phyloP scores from a whole-genome alignment of 257 asterid species.

The Solanum stenotomum region DNA sequence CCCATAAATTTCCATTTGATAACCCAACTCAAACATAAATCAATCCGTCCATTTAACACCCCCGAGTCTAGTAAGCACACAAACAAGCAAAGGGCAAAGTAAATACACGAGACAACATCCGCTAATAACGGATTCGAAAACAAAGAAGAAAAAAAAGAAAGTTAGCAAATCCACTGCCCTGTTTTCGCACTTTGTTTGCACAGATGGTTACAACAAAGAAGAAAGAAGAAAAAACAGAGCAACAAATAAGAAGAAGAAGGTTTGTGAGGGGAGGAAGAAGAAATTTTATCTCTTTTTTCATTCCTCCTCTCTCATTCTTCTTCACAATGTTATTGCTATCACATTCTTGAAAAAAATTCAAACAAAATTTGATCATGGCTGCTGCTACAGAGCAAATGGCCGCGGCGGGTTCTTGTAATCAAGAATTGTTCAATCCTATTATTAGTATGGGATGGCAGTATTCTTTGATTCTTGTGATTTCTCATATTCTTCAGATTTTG shows the following conservation, averaged over 20 bases:
- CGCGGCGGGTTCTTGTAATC: constrained; percentile 1
- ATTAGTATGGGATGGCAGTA: constrained; percentile 74
- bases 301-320: not conserved
- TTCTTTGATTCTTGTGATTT: constrained; percentile 80
- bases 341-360: not conserved
- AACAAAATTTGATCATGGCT: constrained; percentile 12
- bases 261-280: not conserved
- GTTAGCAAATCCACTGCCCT: not conserved
- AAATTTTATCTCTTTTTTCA: not conserved
- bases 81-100: not conserved
- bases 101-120: not conserved
- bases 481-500: constrained; percentile 78
- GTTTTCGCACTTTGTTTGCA: not conserved
- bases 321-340: not conserved
- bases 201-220: not conserved
- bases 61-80: not conserved
- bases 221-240: not conserved
- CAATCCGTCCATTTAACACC: not conserved
- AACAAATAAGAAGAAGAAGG: not conserved
- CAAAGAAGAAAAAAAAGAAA: not conserved
- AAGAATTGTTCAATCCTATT: constrained; percentile 72
- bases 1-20: too few relatives aligned
- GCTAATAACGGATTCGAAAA: not conserved
- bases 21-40: not conserved
- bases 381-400: not conserved